Percentiles rank a stretch among this genome's conserved stretches.
phyloP scores from a whole-genome alignment of 2,329 filamentous ascomycete genomes.

The Trichoderma aggressivum region DNA sequence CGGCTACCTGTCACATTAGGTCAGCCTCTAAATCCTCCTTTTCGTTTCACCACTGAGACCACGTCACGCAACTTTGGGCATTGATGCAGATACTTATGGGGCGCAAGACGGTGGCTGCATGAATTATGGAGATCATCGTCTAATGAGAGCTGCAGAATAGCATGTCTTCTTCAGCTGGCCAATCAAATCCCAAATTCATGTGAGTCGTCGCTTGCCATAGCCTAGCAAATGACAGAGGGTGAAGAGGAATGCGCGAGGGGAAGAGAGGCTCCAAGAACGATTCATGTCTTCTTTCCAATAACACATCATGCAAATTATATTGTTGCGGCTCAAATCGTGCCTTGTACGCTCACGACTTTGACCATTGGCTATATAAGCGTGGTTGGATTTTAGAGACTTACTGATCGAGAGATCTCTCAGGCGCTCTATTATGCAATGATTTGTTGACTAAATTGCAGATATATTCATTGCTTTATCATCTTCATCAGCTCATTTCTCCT shows the following conservation, averaged over 20 bases:
- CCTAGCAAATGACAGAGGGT: background rate
- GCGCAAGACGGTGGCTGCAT: background rate
- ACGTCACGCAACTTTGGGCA: slow-evolving; percentile 11
- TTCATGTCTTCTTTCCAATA: background rate
- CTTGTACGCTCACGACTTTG: background rate
- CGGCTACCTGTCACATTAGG: background rate
- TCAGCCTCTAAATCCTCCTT: background rate
- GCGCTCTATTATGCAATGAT: background rate
- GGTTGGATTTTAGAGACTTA: background rate
- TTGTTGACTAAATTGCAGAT: background rate
- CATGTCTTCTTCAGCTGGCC: background rate
- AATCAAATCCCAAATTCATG: background rate
- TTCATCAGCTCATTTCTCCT: background rate
- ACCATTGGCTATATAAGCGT: background rate
- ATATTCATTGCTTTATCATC: background rate
- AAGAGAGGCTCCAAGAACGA: background rate
- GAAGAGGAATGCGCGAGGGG: background rate
- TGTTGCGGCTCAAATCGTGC: background rate
- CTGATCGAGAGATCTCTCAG: background rate
- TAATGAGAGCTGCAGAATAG: background rate
- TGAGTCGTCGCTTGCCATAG: background rate
- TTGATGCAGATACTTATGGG: slow-evolving; percentile 10
- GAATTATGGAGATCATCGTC: background rate
- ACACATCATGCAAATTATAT: background rate
- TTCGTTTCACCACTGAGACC: background rate